Base-by-base conservation (phyloP, 75 land plant species). In the Pinus taeda region DNA sequence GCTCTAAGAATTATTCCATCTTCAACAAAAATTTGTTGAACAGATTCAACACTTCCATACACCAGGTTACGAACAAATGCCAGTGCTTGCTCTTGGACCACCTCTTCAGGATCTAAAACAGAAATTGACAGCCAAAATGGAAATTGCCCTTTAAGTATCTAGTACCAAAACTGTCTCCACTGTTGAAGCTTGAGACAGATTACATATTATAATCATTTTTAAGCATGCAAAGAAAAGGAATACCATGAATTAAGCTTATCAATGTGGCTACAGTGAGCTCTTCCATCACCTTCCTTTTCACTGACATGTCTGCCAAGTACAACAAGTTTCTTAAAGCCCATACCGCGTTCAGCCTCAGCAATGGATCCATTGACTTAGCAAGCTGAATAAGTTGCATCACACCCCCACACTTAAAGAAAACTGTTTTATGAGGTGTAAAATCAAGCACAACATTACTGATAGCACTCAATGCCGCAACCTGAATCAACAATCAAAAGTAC, bases 401-500 rank as follows among this genome's bases (percentile, higher is more conserved):
- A 61, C 88, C 93, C 56, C 93, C 95, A 83, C 83, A 85, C 45
- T 84, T 79, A 29, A 89, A 62, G 73, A 95, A 84, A 9, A 84
- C 78, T 57, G 90, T 75, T 79, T 90, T 94, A 26, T 83, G 88
- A 11, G 85, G 73, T 6, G 85, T 86, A 82, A 92, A 94, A 81
- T 94, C 90, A 65, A 97, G 90, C 13, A 88, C 99, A 69, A 95
- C 73, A 77, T 97, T 97, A 84, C 93, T 85, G 24, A 97, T 77
- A 59, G 95, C 92, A 88, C 98, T 86, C 59, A 97, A 85, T 69
- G 99, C 95, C 30, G 92, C 90, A 57, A 91, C 88, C 99, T 96
- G 87, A n/a, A 70, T 18, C 49, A 39, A 69, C 36, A 45, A 69
- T 69, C 20, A 21, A 20, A 3, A 49, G 55, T 49, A 9, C 55